phyloP scores from a whole-genome alignment of 2,329 filamentous ascomycete genomes.

The Ceratocystis cubensis region DNA sequence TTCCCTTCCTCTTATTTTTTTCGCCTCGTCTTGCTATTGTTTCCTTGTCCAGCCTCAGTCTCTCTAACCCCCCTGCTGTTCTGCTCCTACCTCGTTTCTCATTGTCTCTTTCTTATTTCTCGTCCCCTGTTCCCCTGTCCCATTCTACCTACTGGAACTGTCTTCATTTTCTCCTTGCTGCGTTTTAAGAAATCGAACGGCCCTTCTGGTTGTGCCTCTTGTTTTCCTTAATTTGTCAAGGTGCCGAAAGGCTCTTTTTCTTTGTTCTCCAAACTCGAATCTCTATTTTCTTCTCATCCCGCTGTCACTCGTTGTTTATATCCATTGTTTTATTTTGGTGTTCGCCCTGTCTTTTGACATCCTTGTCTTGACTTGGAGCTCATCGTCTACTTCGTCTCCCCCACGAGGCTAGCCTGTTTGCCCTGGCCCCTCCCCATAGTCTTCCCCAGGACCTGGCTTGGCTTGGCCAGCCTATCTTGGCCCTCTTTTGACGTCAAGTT shows the following conservation, averaged over 20 bases:
- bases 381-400: neutral
- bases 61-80: neutral
- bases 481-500: constrained; percentile 4
- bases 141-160: neutral
- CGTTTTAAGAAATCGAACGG: neutral
- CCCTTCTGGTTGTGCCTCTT: neutral
- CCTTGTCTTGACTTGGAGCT: neutral
- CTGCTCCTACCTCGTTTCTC: neutral
- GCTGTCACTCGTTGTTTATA: neutral
- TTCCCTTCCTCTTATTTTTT: neutral
- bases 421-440: neutral
- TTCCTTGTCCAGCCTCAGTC: too few species aligned
- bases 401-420: neutral
- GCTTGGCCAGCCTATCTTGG: neutral
- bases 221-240: neutral
- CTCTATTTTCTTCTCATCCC: neutral
- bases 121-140: neutral
- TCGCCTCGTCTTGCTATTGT: constrained; percentile 5
- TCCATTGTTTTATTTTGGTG: neutral
- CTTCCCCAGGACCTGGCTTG: constrained; percentile 3
- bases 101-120: constrained; percentile 1
- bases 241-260: neutral
- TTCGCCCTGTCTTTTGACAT: neutral
- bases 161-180: neutral
- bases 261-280: too few species aligned